Evolutionary conservation across 2,329 filamentous ascomycete genomes (phyloP), one percentile per base, ranked within the genome.

Genomic region (Pyrenophora seminiperda): DNA sequence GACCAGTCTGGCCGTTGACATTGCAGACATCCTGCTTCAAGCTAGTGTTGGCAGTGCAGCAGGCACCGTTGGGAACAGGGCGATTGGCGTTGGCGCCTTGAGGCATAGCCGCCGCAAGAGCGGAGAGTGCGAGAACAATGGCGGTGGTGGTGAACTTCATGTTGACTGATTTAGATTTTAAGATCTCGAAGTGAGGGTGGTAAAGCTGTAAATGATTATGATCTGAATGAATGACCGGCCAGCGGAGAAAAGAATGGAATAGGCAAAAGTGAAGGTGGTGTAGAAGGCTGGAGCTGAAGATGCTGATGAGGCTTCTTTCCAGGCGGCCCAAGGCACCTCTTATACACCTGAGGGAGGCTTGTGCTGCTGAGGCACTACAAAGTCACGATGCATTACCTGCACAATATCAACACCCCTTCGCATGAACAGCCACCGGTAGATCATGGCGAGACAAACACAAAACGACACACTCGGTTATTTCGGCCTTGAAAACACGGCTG

Each of bases 21-120:
- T 59, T 63, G 55, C 65, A 68, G 13, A 68, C 64, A 37, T 67
- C 65, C 47, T 68, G 63, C 56, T 68, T 67, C 54, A 67, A 52
- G 37, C 54, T 61, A n/a, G 63, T 61, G 51, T 61, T 63, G 4
- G 65, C 53, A 2, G 54, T 44, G 30, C 65, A 68, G 57, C 65
- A 68, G 4, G 56, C 43, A 29, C 65, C 65, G 1, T 34, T 58
- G 7, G 64, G 52, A 10, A 68, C 64, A 3, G 65, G 65, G 13
- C 64, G 61, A 18, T 54, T 55, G 22, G 45, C 59, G 14, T 68
- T 67, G 38, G 48, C 37, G 24, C 47, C 47, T 27, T 51, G 44
- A 1, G 64, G 64, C 11, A 44, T 39, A 15, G 65, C 63, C 41
- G 50, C 37, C 13, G 61, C 55, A 41, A 66, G 40, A 27, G 62